phyloP scores from a whole-genome alignment of 2,329 filamentous ascomycete genomes.

The Fusarium clavum region DNA sequence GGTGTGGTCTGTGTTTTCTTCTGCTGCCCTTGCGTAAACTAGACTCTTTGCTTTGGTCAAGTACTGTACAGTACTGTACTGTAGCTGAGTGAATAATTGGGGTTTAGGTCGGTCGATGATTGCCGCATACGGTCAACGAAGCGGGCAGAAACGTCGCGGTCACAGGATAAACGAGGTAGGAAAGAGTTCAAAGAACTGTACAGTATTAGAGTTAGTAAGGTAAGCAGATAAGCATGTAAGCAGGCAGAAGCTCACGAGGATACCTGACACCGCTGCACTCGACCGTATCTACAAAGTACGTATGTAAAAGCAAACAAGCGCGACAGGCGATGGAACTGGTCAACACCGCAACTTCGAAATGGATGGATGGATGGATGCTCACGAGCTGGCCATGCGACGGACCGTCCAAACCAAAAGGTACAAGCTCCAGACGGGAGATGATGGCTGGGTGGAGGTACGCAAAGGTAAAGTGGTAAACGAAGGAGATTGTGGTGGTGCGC shows the following conservation, averaged over 20 bases:
- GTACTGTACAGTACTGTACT: neutral
- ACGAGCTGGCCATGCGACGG: constrained; percentile 33
- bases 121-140: constrained; percentile 35
- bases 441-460: constrained; percentile 26
- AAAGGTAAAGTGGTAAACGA: constrained; percentile 5
- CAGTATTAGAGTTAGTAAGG: constrained; percentile 7
- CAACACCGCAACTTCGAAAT: constrained; percentile 43
- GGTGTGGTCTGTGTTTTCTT: constrained; percentile 26
- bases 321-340: constrained; percentile 44
- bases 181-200: constrained; percentile 11
- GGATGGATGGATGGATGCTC: constrained; percentile 21
- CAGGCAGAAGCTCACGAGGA: neutral
- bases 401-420: constrained; percentile 25
- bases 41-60: constrained; percentile 1
- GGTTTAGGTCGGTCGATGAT: constrained; percentile 26
- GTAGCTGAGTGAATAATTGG: constrained; percentile 24
- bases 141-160: constrained; percentile 25
- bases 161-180: constrained; percentile 14
- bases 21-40: constrained; percentile 24
- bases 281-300: neutral
- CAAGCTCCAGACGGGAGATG: constrained; percentile 27
- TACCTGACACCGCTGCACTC: neutral
- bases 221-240: constrained; percentile 2
- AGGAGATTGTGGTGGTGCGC: constrained; percentile 33
- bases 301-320: constrained; percentile 38